Percentiles rank a stretch among this genome's conserved stretches.
Evolutionary conservation across 495 filamentous ascomycete species (phyloP).

Genomic region (Annulohypoxylon stygium): DNA sequence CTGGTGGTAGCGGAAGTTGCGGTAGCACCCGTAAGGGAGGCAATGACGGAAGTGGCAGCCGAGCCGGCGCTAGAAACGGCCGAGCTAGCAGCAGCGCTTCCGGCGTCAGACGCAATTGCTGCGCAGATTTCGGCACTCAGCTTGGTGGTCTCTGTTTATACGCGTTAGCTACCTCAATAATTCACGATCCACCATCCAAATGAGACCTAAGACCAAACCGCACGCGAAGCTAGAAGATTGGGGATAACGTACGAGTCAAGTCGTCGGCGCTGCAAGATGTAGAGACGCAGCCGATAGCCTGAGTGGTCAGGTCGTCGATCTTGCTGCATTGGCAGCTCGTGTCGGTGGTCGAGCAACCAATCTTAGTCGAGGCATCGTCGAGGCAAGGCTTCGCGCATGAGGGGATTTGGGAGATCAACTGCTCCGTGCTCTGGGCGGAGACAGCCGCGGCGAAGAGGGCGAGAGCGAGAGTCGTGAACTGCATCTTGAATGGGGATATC

Average conservation of each 20-base stretch:
- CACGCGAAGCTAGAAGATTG: not conserved
- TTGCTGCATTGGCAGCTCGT: conserved; percentile 48
- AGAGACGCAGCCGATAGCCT: conserved; percentile 39
- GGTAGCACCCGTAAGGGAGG: conserved; percentile 11
- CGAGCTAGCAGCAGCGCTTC: conserved; percentile 29
- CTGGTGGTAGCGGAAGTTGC: conserved; percentile 11
- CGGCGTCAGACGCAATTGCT: conserved; percentile 12
- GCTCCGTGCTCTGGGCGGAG: conserved; percentile 31
- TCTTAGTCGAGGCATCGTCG: conserved; percentile 31
- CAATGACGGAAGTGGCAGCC: conserved; percentile 32
- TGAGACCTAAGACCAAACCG: not conserved
- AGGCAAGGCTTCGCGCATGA: conserved; percentile 49
- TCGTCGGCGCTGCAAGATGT: conserved; percentile 40
- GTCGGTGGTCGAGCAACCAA: conserved; percentile 47
- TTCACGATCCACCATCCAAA: not conserved
- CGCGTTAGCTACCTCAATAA: conserved; percentile 15
- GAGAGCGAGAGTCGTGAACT: conserved; percentile 40
- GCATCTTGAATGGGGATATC: conserved; percentile 36
- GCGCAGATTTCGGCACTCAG: conserved; percentile 37
- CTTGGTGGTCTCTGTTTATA: conserved; percentile 34
- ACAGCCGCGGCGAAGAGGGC: conserved; percentile 40
- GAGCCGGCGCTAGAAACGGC: conserved; percentile 29
- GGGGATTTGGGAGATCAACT: conserved; percentile 47
- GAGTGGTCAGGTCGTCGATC: conserved; percentile 27
- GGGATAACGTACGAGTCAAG: conserved; percentile 42